Percentiles rank a stretch among this genome's conserved stretches.
Evolutionary conservation across 441 rosid species (phyloP).

Genomic region (Euphorbia schlechtendalii): DNA sequence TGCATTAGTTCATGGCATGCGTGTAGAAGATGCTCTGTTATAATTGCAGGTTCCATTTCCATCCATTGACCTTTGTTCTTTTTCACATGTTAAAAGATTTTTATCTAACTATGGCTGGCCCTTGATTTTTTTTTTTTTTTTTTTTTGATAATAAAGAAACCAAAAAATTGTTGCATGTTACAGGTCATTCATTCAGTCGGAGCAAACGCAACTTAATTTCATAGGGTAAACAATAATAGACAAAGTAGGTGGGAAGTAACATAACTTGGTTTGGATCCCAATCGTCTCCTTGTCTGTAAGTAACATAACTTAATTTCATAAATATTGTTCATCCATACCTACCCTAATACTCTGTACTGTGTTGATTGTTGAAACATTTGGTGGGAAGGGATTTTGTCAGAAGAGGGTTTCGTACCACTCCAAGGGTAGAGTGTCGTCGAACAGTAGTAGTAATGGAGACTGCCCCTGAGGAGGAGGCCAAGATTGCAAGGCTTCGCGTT

Average conservation of each 20-base stretch:
- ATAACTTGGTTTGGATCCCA: constrained; percentile 75
- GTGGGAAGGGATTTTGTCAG: constrained; percentile 70
- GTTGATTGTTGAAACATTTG: constrained; percentile 87
- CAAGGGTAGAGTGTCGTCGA: constrained; percentile 65
- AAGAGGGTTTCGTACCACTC: constrained; percentile 62
- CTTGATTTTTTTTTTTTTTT: not conserved
- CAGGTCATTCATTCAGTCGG: constrained; percentile 89
- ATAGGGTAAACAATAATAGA: no score
- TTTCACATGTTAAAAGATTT: not conserved
- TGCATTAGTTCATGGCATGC: constrained; percentile 86
- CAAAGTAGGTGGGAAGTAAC: no score
- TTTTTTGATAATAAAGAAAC: no score
- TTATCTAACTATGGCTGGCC: no score
- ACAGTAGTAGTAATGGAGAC: constrained; percentile 78
- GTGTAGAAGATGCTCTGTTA: constrained; percentile 90
- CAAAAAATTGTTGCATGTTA: constrained; percentile 7
- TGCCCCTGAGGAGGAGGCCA: constrained; percentile 76
- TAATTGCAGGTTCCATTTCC: constrained; percentile 64
- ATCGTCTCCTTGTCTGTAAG: constrained; percentile 78
- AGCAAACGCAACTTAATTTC: constrained; percentile 88
- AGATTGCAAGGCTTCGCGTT: constrained; percentile 74
- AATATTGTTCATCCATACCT: not conserved
- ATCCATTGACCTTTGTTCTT: not conserved
- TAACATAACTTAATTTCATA: constrained; percentile 3
- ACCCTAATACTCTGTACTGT: no score